Percentiles rank a stretch among this genome's conserved stretches.
These are phyloP conservation scores for Dimocarpus longan DNA, from an alignment of 345 rosid genomes.

Conservation along the genomic window DNA sequence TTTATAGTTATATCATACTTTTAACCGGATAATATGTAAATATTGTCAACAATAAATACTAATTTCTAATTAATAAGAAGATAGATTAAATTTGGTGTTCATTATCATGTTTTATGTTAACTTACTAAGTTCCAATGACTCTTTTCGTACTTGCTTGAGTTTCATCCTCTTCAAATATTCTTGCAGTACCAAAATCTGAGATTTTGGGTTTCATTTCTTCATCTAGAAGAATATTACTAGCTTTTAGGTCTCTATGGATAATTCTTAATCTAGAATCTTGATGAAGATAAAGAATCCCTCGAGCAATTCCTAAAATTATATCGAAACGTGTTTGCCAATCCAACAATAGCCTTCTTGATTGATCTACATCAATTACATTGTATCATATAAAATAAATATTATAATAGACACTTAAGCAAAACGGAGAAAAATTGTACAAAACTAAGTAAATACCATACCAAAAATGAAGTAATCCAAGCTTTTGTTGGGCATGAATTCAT, in stretches of 20 bases:
- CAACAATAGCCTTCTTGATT: slow-evolving; percentile 15
- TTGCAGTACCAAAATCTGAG: slow-evolving; percentile 45
- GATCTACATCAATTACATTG: slow-evolving; percentile 17
- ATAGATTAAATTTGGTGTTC: not conserved
- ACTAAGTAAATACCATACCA: not conserved
- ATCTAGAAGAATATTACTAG: slow-evolving; percentile 39
- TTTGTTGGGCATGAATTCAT: slow-evolving; percentile 30
- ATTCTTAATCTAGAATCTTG: slow-evolving; percentile 35
- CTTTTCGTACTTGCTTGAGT: slow-evolving; percentile 25
- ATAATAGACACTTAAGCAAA: not conserved
- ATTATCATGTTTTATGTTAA: not conserved
- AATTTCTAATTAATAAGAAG: too few relatives aligned
- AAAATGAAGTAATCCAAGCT: slow-evolving; percentile 24
- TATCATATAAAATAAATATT: not conserved
- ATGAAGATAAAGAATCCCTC: slow-evolving; percentile 43
- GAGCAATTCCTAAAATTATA: slow-evolving; percentile 36
- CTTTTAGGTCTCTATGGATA: slow-evolving; percentile 41
- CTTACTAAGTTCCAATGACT: slow-evolving; percentile 28
- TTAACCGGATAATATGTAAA: too few relatives aligned
- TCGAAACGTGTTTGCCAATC: slow-evolving; percentile 31
- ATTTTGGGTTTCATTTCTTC: slow-evolving; percentile 38
- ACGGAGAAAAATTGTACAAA: not conserved
- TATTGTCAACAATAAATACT: too few relatives aligned
- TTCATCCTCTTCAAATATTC: slow-evolving; percentile 29
- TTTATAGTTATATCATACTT: too few relatives aligned